Evolutionary conservation across 176 grass and related monocot species (phyloP), one percentile per base, ranked within the genome.

Genomic region (Oryza australiensis): DNA sequence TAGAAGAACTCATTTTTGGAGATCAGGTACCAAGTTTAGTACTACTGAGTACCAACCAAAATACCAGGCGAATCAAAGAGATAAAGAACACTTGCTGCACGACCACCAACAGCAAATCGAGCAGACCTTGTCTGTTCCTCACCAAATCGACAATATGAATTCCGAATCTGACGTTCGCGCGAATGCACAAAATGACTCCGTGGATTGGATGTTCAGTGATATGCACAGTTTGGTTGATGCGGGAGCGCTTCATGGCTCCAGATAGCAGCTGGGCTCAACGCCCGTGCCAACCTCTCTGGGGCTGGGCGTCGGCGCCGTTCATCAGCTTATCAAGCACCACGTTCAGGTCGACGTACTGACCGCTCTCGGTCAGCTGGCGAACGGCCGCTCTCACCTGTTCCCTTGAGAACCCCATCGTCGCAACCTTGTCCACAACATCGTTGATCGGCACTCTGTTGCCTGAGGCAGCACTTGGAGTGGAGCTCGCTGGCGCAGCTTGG

Each of bases 351-450:
- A 99, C 96, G 0, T 90, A 91, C 88, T 99, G 93, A 3, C 93
- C 91, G 0, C 93, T 94, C 88, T 99, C 96, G 0, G 93, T 95
- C 85, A 99, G 72, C 80, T 53, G 95, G 65, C 87, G 88, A 24
- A 99, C 93, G 0, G 93, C 83, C 30, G 83, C 91, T 85, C 96
- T 95, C 14, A 95, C 93, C 57, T 99, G 93, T 57, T 99, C 93
- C 59, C 86, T 90, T 3, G 96, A 99, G 85, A 99, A 99, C 12
- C 96, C 96, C 96, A 99, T 99, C 4, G 84, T 95, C 7, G 96
- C 70, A 60, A 99, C 96, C 76, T 95, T 95, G 60, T 99, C 96
- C 2, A 99, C 89, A 33, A 99, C 93, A 24, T 99, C 96, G 14
- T 99, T 93, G 0, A 94, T 28, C 12, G 87, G 64, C 77, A 87